A percentile compares a stretch with the other conserved stretches of the same genome.
These are phyloP conservation scores for Psilocybe subaeruginosa DNA, from an alignment of 768 basidiomycete genomes.

Conservation along the genomic window DNA sequence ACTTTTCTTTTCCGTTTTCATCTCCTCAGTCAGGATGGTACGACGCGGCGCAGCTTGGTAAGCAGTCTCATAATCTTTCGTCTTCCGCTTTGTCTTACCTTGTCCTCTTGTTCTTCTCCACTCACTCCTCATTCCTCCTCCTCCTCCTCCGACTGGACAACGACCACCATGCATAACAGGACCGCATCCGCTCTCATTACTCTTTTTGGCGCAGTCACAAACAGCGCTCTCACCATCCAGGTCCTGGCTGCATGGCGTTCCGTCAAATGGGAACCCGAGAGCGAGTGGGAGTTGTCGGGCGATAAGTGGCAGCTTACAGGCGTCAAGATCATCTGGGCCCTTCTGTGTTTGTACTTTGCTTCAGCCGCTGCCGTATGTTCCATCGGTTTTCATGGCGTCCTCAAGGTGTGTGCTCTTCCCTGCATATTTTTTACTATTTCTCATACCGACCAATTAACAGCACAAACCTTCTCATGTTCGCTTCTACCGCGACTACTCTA, in stretches of 20 bases:
- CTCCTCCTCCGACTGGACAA: not conserved
- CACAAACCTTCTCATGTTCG: slow-evolving; percentile 66
- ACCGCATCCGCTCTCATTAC: slow-evolving; percentile 42
- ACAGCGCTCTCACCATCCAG: slow-evolving; percentile 38
- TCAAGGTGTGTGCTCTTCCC: slow-evolving; percentile 50
- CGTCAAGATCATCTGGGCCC: slow-evolving; percentile 57
- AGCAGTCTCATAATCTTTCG: slow-evolving; percentile 10
- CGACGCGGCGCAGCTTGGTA: slow-evolving; percentile 29
- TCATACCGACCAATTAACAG: slow-evolving; percentile 34
- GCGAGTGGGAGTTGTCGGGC: slow-evolving; percentile 43
- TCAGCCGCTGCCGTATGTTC: slow-evolving; percentile 65
- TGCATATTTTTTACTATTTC: too few relatives aligned
- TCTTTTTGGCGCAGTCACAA: slow-evolving; percentile 36
- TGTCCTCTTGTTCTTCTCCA: slow-evolving; percentile 6
- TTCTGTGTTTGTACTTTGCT: slow-evolving; percentile 68
- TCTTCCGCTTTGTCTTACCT: slow-evolving; percentile 9
- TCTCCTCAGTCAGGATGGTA: slow-evolving; percentile 22
- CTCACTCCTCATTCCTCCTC: not conserved
- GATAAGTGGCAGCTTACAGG: slow-evolving; percentile 44
- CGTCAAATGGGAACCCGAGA: slow-evolving; percentile 49
- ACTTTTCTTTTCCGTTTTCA: not conserved
- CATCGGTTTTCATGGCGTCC: slow-evolving; percentile 69
- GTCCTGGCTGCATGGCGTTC: slow-evolving; percentile 38
- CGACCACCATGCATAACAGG: slow-evolving; percentile 27
- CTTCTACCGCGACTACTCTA: slow-evolving; percentile 81